These are phyloP conservation scores for Trichosanthes cucumerina DNA, from an alignment of 306 rosid species.

Conservation along the genomic window DNA sequence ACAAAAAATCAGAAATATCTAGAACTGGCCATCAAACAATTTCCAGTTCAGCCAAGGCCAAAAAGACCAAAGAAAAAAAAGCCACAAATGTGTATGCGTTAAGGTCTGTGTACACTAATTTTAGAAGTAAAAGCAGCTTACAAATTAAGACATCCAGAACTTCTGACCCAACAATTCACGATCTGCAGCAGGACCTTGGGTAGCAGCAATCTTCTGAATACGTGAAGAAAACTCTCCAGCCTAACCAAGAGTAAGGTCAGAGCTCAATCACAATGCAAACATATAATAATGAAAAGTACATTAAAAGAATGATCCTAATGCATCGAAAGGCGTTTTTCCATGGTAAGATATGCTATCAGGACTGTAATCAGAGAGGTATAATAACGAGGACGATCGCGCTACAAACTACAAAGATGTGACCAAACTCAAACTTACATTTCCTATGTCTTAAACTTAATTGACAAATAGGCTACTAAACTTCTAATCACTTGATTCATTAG, in stretches of 20 bases:
- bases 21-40: background rate
- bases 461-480: too few relatives aligned
- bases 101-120: background rate
- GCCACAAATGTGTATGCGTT: background rate
- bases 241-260: constrained; percentile 37
- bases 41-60: background rate
- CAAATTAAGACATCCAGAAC: constrained; percentile 46
- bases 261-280: background rate
- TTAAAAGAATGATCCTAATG: constrained; percentile 4
- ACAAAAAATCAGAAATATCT: background rate
- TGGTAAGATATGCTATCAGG: background rate
- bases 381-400: too few relatives aligned
- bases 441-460: too few relatives aligned
- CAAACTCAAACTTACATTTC: too few relatives aligned
- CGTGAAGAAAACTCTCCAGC: constrained; percentile 90
- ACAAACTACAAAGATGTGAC: too few relatives aligned
- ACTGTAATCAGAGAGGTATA: background rate
- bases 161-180: constrained; percentile 43
- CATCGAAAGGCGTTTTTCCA: background rate
- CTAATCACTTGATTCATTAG: too few relatives aligned
- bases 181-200: constrained; percentile 60
- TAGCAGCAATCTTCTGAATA: constrained; percentile 63
- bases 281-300: background rate
- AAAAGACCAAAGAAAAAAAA: background rate
- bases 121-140: background rate